Evolutionary conservation across 805 yeast genomes (phyloP).

Genomic region (Ogataea nitratoaversa): DNA sequence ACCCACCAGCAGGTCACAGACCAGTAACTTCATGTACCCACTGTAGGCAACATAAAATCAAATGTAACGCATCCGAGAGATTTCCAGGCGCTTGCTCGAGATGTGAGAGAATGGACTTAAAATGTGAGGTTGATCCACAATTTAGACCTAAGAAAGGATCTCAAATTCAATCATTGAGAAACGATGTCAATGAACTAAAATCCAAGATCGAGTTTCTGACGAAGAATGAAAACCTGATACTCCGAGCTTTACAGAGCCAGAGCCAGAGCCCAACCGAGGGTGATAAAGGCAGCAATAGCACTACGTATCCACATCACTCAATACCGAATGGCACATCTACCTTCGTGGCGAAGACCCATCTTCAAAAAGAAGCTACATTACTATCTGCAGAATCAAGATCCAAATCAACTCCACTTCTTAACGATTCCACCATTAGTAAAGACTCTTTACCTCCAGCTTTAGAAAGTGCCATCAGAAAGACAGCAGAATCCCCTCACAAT

Average conservation of each 20-base stretch:
- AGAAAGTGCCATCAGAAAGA: slow-evolving; percentile 39
- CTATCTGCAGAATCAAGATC: slow-evolving; percentile 30
- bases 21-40: slow-evolving; percentile 93
- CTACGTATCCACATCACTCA: not conserved
- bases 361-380: slow-evolving; percentile 42
- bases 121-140: slow-evolving; percentile 87
- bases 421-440: slow-evolving; percentile 41
- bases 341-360: slow-evolving; percentile 36
- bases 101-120: slow-evolving; percentile 73
- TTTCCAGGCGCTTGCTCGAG: slow-evolving; percentile 80
- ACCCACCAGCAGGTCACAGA: slow-evolving; percentile 52
- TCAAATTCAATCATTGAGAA: slow-evolving; percentile 76
- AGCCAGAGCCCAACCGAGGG: not conserved
- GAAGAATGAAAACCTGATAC: slow-evolving; percentile 62
- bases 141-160: slow-evolving; percentile 90
- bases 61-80: slow-evolving; percentile 83
- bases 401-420: slow-evolving; percentile 31
- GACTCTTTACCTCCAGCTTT: slow-evolving; percentile 39
- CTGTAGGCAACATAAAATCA: slow-evolving; percentile 91
- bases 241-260: slow-evolving; percentile 50
- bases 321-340: slow-evolving; percentile 3
- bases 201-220: slow-evolving; percentile 64
- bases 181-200: slow-evolving; percentile 79
- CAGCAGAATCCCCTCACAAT: slow-evolving; percentile 24
- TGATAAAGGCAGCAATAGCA: too few species aligned